Evolutionary conservation across 1,284 basidiomycete genomes (phyloP).

Genomic region (Cutaneotrichosporon sp.): DNA sequence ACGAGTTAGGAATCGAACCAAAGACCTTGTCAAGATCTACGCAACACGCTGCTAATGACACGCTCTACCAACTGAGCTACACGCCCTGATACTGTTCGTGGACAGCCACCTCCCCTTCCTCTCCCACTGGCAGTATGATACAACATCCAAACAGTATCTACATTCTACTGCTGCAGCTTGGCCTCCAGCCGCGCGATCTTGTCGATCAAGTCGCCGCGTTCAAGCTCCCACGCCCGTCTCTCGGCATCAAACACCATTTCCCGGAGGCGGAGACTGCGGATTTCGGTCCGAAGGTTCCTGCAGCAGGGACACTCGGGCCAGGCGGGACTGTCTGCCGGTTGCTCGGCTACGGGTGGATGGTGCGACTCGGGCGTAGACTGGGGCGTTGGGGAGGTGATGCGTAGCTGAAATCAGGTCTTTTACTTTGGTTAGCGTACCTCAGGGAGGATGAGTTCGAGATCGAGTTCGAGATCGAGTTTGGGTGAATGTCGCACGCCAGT

Average conservation of each 20-base stretch:
- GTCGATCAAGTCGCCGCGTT: neutral
- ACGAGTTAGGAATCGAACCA: too few species aligned
- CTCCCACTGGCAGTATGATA: neutral
- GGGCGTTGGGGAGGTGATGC: neutral
- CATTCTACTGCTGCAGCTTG: neutral
- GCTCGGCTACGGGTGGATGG: neutral
- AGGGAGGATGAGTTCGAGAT: neutral
- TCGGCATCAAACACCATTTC: neutral
- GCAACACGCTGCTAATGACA: too few species aligned
- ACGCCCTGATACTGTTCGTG: too few species aligned
- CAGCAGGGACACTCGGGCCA: neutral
- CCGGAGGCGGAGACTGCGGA: neutral
- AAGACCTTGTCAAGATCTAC: too few species aligned
- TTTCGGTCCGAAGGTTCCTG: neutral
- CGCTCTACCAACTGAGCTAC: too few species aligned
- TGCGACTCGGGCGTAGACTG: neutral
- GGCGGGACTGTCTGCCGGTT: neutral
- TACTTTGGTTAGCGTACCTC: neutral
- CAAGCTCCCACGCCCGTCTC: neutral
- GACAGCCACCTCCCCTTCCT: neutral
- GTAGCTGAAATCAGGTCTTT: neutral
- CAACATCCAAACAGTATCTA: neutral
- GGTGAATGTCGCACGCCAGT: neutral
- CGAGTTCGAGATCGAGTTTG: neutral
- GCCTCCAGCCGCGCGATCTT: neutral